These are phyloP conservation scores for Petunia secreta DNA, from an alignment of 257 asterid genomes.

Conservation along the genomic window DNA sequence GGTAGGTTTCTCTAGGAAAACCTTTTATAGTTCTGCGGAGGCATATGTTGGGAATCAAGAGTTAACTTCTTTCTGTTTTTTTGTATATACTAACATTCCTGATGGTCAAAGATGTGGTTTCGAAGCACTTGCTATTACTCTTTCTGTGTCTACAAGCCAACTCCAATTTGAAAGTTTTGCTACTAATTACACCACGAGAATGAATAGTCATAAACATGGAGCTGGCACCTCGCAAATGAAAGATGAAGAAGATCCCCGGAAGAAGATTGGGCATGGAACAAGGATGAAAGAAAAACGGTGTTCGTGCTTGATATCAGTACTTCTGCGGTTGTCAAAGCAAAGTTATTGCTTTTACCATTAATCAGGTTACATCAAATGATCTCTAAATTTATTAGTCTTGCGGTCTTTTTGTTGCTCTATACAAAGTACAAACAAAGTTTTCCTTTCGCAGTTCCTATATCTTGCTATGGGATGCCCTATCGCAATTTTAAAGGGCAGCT, in stretches of 20 bases:
- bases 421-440: neutral
- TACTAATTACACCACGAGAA: neutral
- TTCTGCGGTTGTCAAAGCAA: neutral
- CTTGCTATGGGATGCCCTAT: neutral
- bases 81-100: neutral
- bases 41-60: slow-evolving; percentile 7
- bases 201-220: neutral
- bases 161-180: neutral
- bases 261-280: neutral
- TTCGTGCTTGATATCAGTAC: neutral
- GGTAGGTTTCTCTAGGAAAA: neutral
- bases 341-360: neutral
- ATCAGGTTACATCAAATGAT: slow-evolving; percentile 2
- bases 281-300: neutral
- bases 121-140: neutral
- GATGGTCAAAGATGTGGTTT: neutral
- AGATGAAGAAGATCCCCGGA: neutral
- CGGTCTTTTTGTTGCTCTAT: neutral
- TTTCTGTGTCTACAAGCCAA: slow-evolving; percentile 7
- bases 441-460: neutral
- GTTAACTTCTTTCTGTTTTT: neutral
- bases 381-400: neutral
- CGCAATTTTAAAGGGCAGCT: neutral
- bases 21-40: neutral
- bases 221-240: neutral